Evolutionary conservation across 768 basidiomycete species (phyloP), one percentile per base, ranked within the genome.

Genomic region (Suillus decipiens): DNA sequence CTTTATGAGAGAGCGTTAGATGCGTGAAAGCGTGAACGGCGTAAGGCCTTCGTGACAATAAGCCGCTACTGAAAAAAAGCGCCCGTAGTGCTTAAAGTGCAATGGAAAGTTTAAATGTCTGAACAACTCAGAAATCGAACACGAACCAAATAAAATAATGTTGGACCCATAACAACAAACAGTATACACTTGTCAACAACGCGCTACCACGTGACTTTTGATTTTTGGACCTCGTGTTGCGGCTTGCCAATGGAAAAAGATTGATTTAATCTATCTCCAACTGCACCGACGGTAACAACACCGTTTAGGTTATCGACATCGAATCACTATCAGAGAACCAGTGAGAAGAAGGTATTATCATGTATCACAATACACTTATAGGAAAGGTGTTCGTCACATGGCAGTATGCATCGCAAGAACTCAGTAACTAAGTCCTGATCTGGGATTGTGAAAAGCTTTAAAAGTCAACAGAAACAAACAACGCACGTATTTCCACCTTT

Each of bases 21-120:
- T 69, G 68, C 68, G 72, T 73, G 67, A 19, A 64, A 63, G 68
- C 71, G 74, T 76, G 41, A 73, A 66, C 68, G 74, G 74, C 76
- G 75, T 74, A 70, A 75, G 75, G 75, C 73, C 75, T 76, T 78
- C 75, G 75, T 72, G 67, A 69, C 73, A 62, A 63, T 48, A 71
- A 66, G 72, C 72, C 72, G 65, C 63, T 65, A 61, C 36, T 24
- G 54, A 31, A 48, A n/a, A 57, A 55, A 64, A 63, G 67, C 67
- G 67, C 63, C 56, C 60, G 66, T 68, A n/a, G n/a, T n/a, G n/a
- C 63, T 71, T 58, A 63, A 69, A 69, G 66, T 56, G 57, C 61
- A 53, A 67, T 33, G 63, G 57, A 63, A 53, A 37, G 24, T 39
- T 47, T n/a, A 57, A 56, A 66, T 42, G 14, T 34, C 7, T n/a